A percentile compares a stretch with the other conserved stretches of the same genome.
Evolutionary conservation across 306 rosid species (phyloP).

Genomic region (Vicia villosa): DNA sequence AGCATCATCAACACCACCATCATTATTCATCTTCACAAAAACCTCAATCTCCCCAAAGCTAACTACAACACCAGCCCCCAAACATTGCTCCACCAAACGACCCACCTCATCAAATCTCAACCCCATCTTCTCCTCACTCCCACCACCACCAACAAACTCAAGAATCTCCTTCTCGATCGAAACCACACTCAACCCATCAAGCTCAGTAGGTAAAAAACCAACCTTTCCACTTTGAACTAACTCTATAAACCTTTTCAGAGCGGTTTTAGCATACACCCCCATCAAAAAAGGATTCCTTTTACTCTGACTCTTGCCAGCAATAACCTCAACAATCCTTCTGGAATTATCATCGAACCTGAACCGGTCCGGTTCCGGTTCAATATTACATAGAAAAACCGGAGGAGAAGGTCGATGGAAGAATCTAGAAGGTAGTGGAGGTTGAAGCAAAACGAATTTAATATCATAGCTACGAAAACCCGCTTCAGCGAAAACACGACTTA

Average conservation of each 20-base stretch:
- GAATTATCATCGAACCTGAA: conserved; percentile 54
- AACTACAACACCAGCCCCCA: conserved; percentile 57
- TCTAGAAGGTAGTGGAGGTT: conserved; percentile 48
- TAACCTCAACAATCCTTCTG: conserved; percentile 61
- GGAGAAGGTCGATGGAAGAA: conserved; percentile 46
- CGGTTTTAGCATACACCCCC: conserved; percentile 62
- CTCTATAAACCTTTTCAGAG: conserved; percentile 59
- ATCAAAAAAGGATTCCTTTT: conserved; percentile 66
- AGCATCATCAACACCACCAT: conserved; percentile 19
- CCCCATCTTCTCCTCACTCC: conserved; percentile 52
- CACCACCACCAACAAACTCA: conserved; percentile 48
- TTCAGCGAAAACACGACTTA: conserved; percentile 84
- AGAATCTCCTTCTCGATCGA: conserved; percentile 57
- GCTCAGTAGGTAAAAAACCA: conserved; percentile 39
- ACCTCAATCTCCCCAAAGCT: conserved; percentile 64
- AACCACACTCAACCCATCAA: conserved; percentile 45
- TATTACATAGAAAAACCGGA: conserved; percentile 69
- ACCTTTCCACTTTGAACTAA: conserved; percentile 36
- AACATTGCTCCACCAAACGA: conserved; percentile 51
- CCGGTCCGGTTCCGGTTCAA: conserved; percentile 43
- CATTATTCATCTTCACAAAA: conserved; percentile 33
- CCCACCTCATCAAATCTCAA: conserved; percentile 63
- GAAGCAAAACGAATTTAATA: conserved; percentile 71
- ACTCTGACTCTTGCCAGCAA: conserved; percentile 40
- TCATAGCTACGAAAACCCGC: conserved; percentile 87